Conservation (phyloP, 345 rosid genomes). For the sweet orange (Citrus sinensis) region DVS_A1.0 CM039161.1:3342501-3343000, state of each 20-base stretch:
- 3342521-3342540: neutral
- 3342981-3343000: conserved; percentile 85
- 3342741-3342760: conserved; percentile 9
- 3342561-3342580: neutral
- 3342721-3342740: conserved; percentile 7
- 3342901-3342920: neutral
- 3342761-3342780: conserved; percentile 77
- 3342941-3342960: neutral
- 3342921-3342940: neutral
- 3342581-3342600: conserved; percentile 6
- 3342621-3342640: conserved; percentile 51
- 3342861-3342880: neutral
- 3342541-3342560: neutral
- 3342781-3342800: conserved; percentile 80
- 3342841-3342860: conserved; percentile 56
- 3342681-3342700: conserved; percentile 35
- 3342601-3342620: conserved; percentile 70
- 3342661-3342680: conserved; percentile 75
- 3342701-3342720: neutral
- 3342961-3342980: conserved; percentile 22
- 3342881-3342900: neutral
- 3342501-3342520: neutral
- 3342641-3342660: conserved; percentile 66
- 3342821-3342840: conserved; percentile 85
- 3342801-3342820: conserved; percentile 92